Evolutionary conservation across 495 filamentous ascomycete genomes (phyloP), one percentile per base, ranked within the genome.

Genomic region (Xylaria curta): DNA sequence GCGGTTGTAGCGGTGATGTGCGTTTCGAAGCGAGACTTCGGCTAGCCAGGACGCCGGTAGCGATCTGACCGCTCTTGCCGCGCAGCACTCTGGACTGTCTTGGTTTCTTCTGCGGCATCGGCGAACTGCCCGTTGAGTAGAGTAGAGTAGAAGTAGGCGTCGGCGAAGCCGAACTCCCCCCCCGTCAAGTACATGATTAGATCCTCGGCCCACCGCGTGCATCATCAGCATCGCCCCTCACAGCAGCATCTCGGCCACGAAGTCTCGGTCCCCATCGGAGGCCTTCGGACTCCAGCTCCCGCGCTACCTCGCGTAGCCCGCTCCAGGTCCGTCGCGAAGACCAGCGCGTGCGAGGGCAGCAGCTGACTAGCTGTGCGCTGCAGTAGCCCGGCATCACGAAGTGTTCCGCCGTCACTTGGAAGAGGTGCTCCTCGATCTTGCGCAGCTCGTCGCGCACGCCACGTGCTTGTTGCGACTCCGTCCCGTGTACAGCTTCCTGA

Each of bases 381-480:
- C 68, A 97, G 82, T 98, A 98, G 1, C 91, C 89, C 0, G 90
- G 89, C 88, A 90, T 89, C 73, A 87, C 66, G n/a, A n/a, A n/a
- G n/a, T n/a, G 80, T 86, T 97, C 92, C 26, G 95, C 94, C 24
- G 94, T 87, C 70, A 93, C 91, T 78, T 88, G 88, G 63, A 98
- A 81, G 71, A 98, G 85, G 60, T 88, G 89, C 6, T n/a, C 75
- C 68, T 95, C 93, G 69, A 98, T 88, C 69, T 87, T 84, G 72
- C 86, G 87, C 63, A 98, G 81, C 83, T 95, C 87, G 73, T 93
- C 91, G 54, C 93, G 86, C 92, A 95, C 33, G 91, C 94, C 70
- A 98, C 88, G 83, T 98, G 96, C 83, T 98, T 96, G 78, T 98
- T 98, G 58, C 96, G 85, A 76, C 90, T 94, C 28, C 96, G 90